phyloP scores from a whole-genome alignment of 768 basidiomycete species.

The Baorangia bicolor region DNA sequence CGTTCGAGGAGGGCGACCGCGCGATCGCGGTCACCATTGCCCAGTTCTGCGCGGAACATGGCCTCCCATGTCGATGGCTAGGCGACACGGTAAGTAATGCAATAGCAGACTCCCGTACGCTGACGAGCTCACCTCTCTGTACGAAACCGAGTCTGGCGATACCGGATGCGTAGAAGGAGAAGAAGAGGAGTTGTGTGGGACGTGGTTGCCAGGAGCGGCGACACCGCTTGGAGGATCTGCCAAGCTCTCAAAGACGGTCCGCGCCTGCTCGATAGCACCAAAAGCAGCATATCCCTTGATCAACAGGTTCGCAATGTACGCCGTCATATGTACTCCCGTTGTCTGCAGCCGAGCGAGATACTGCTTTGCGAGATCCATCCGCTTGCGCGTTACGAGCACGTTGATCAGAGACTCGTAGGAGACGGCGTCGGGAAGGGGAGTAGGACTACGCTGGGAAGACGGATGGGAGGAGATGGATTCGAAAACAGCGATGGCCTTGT shows the following conservation, averaged over 20 bases:
- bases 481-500: constrained; percentile 75
- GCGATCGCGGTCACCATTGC: constrained; percentile 65
- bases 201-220: constrained; percentile 88
- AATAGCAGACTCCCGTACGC: neutral
- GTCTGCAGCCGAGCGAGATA: constrained; percentile 63
- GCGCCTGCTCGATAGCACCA: constrained; percentile 68
- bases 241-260: constrained; percentile 77
- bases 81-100: neutral
- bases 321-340: constrained; percentile 81
- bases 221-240: constrained; percentile 79
- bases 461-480: constrained; percentile 64
- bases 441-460: constrained; percentile 33
- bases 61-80: constrained; percentile 93
- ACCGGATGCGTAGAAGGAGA: constrained; percentile 31
- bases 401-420: constrained; percentile 90
- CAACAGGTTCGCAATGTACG: constrained; percentile 81
- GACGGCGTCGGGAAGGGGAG: constrained; percentile 69
- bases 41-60: constrained; percentile 92
- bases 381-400: constrained; percentile 74
- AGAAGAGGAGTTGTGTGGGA: constrained; percentile 51
- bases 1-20: constrained; percentile 71
- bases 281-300: constrained; percentile 65
- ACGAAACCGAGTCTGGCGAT: constrained; percentile 43
- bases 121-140: constrained; percentile 27
- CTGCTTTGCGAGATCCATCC: constrained; percentile 70